These are phyloP conservation scores for Entomortierella beljakovae DNA, from an alignment of 192 early-diverging fungal species.

Conservation along the genomic window DNA sequence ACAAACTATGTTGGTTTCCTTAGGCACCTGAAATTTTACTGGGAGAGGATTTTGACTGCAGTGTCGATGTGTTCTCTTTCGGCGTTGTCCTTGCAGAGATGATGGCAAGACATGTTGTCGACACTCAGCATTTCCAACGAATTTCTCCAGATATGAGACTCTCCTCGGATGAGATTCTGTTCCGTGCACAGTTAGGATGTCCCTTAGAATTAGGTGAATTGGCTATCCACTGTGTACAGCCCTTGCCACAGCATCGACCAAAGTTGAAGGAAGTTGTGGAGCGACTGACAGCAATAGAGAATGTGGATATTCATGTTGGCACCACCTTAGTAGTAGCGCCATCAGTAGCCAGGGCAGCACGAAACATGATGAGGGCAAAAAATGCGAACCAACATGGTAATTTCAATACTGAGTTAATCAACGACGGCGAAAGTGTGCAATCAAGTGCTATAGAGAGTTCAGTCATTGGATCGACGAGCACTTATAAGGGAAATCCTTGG, in stretches of 20 bases:
- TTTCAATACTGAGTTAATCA: slow-evolving; percentile 32
- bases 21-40: slow-evolving; percentile 52
- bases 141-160: slow-evolving; percentile 33
- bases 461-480: slow-evolving; percentile 28
- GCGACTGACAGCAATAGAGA: slow-evolving; percentile 39
- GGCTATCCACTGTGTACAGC: slow-evolving; percentile 44
- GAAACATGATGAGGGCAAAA: slow-evolving; percentile 44
- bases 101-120: slow-evolving; percentile 52
- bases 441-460: slow-evolving; percentile 12
- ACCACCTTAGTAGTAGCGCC: slow-evolving; percentile 44
- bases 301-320: slow-evolving; percentile 48
- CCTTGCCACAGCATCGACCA: slow-evolving; percentile 25
- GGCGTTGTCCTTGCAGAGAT: slow-evolving; percentile 50
- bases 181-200: slow-evolving; percentile 37
- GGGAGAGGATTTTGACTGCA: slow-evolving; percentile 54
- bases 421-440: slow-evolving; percentile 16
- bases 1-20: background rate
- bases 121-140: slow-evolving; percentile 40
- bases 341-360: slow-evolving; percentile 39
- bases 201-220: slow-evolving; percentile 32
- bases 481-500: slow-evolving; percentile 24
- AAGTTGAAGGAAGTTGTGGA: slow-evolving; percentile 35
- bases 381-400: slow-evolving; percentile 18
- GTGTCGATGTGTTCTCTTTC: slow-evolving; percentile 51
- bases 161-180: slow-evolving; percentile 44